Percentiles rank a stretch among this genome's conserved stretches.
phyloP scores from a whole-genome alignment of 352 stramenopile genomes.

The Globisporangium rhizosaccharum region DNA sequence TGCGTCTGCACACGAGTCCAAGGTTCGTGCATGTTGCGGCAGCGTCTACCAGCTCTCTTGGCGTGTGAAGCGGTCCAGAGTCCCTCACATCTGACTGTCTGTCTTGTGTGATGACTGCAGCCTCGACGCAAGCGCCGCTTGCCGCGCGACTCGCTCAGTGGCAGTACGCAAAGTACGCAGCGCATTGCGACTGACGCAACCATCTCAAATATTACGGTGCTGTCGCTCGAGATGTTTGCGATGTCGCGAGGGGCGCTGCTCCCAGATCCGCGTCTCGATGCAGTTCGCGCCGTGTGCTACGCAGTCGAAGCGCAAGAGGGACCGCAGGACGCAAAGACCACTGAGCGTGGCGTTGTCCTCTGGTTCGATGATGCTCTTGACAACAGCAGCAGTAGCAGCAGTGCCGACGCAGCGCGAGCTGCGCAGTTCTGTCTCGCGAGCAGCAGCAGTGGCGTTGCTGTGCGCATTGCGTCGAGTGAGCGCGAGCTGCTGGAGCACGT shows the following conservation, averaged over 20 bases:
- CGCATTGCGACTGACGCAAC: constrained; percentile 13
- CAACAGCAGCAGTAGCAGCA: constrained; percentile 9
- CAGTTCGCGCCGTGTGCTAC: constrained; percentile 59
- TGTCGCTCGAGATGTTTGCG: constrained; percentile 76
- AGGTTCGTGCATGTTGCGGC: constrained; percentile 13
- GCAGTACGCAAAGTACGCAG: background rate
- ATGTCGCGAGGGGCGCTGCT: constrained; percentile 49
- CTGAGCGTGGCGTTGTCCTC: constrained; percentile 49
- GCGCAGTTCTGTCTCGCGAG: constrained; percentile 33
- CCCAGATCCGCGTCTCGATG: constrained; percentile 64
- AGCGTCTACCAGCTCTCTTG: background rate
- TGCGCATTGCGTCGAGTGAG: constrained; percentile 39
- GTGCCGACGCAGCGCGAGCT: background rate
- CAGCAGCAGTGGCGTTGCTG: constrained; percentile 17
- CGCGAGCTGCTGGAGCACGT: constrained; percentile 49
- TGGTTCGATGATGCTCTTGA: constrained; percentile 11
- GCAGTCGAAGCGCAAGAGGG: constrained; percentile 73
- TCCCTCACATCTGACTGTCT: background rate
- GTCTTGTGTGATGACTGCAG: background rate
- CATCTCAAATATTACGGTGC: constrained; percentile 67
- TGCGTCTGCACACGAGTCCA: constrained; percentile 5
- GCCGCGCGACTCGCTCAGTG: background rate
- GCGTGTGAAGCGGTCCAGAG: background rate
- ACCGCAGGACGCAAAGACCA: constrained; percentile 36
- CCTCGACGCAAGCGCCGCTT: background rate